Evolutionary conservation across 805 yeast species (phyloP), one percentile per base, ranked within the genome.

Genomic region (Candida endomychidarum): DNA sequence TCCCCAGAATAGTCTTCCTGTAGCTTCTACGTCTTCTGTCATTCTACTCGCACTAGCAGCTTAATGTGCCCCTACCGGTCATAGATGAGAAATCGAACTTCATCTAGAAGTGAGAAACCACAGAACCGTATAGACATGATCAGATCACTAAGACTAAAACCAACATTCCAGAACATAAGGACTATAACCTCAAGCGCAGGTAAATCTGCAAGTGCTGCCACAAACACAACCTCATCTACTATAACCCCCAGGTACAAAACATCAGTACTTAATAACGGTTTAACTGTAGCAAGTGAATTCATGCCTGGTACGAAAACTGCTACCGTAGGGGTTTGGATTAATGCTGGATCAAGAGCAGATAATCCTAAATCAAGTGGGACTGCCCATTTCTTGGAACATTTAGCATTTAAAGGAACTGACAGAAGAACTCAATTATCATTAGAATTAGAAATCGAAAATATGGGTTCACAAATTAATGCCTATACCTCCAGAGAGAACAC

Each of bases 321-420:
- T 46, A 93, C 99, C 2, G 96, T 93, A 10, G 99, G 98, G 2
- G 91, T 93, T 40, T 95, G 96, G 91, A 89, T 93, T 46, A 96
- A 93, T 65, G 96, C 99, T 28, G 99, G 99, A 2, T 90, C 97
- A 3, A 75, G 99, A 47, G 98, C 98, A 3, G 99, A 93, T 64
- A 83, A 80, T 54, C 80, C 86, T 54, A 75, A 75, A 56, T 89
- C 89, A 52, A 73, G 80, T 38, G 99, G 99, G 34, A 90, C 98
- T 6, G 99, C 99, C 0, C 99, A 93, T 66, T 93, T 93, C 60
- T 68, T 93, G 42, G 99, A 93, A 64, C 99, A 93, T 65, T 72
- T 93, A 56, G 95, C 98, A 8, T 93, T 93, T 72, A 93, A 93
- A 61, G 99, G 99, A 17, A 93, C 99, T 10, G 63, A 74, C 39